Percentiles rank a stretch among this genome's conserved stretches.
These are phyloP conservation scores for Gnetum montanum DNA, from an alignment of 75 land plant genomes.

Conservation along the genomic window DNA sequence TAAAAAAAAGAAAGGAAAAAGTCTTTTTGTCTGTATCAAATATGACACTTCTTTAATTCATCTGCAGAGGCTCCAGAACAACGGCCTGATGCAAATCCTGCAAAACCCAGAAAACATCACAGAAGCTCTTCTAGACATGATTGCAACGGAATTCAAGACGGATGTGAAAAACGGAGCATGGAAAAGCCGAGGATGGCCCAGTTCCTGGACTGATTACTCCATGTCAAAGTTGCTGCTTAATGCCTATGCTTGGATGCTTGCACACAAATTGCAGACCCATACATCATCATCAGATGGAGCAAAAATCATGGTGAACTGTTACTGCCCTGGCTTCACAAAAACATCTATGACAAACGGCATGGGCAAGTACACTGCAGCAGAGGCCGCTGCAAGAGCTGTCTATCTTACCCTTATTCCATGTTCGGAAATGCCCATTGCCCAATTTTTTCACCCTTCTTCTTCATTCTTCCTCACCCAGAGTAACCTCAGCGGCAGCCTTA, in stretches of 20 bases:
- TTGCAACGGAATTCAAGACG: constrained; percentile 42
- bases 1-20: neutral
- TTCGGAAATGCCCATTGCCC: constrained; percentile 35
- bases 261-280: no score
- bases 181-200: constrained; percentile 68
- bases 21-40: no score
- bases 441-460: constrained; percentile 47
- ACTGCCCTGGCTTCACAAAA: constrained; percentile 69
- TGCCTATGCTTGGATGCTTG: constrained; percentile 58
- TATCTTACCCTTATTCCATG: constrained; percentile 44
- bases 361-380: constrained; percentile 46
- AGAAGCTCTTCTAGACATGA: constrained; percentile 32
- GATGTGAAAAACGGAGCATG: constrained; percentile 43
- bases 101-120: constrained; percentile 27
- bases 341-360: constrained; percentile 56
- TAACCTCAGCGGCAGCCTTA: no score
- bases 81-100: constrained; percentile 20
- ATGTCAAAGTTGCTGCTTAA: constrained; percentile 83
- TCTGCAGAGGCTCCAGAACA: constrained; percentile 51
- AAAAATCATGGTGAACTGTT: constrained; percentile 52
- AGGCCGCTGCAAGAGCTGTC: constrained; percentile 41
- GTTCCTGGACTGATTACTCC: constrained; percentile 45
- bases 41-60: neutral
- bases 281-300: constrained; percentile 15
- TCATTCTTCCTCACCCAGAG: no score